These are phyloP conservation scores for Orbilia javanica DNA, from an alignment of 2,329 filamentous ascomycete genomes.

Conservation along the genomic window DNA sequence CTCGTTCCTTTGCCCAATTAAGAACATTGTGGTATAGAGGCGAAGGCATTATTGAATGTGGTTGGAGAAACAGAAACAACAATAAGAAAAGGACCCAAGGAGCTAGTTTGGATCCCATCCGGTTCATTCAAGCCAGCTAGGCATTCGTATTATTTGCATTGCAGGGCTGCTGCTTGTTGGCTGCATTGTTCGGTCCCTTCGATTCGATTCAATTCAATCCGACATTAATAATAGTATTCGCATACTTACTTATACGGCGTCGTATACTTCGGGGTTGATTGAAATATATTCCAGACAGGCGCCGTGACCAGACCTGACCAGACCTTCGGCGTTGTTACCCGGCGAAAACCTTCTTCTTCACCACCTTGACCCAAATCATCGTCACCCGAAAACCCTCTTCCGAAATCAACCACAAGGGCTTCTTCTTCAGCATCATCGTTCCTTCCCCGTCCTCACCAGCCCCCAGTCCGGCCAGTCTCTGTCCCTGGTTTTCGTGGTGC, in stretches of 20 bases:
- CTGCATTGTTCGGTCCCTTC: conserved; percentile 44
- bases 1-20: conserved; percentile 50
- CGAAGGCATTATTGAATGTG: conserved; percentile 13
- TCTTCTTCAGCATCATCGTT: too few relatives aligned
- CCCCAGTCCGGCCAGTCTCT: neutral
- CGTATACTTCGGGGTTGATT: too few relatives aligned
- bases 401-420: conserved; percentile 29
- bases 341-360: conserved; percentile 45
- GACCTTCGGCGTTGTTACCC: conserved; percentile 48
- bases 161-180: conserved; percentile 45
- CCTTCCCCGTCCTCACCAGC: conserved; percentile 15
- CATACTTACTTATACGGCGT: too few relatives aligned
- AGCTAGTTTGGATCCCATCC: conserved; percentile 1
- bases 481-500: conserved; percentile 12
- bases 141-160: too few relatives aligned
- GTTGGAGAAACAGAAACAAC: conserved; percentile 40
- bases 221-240: too few relatives aligned
- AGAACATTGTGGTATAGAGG: conserved; percentile 33
- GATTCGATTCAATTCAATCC: conserved; percentile 20
- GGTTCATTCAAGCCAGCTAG: neutral
- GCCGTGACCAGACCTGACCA: too few relatives aligned
- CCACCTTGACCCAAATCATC: conserved; percentile 26
- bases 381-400: conserved; percentile 40
- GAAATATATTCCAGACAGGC: too few relatives aligned
- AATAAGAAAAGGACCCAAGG: conserved; percentile 17